Conservation (phyloP, 805 yeast species). For the Maudiozyma bulderi region DNA sequence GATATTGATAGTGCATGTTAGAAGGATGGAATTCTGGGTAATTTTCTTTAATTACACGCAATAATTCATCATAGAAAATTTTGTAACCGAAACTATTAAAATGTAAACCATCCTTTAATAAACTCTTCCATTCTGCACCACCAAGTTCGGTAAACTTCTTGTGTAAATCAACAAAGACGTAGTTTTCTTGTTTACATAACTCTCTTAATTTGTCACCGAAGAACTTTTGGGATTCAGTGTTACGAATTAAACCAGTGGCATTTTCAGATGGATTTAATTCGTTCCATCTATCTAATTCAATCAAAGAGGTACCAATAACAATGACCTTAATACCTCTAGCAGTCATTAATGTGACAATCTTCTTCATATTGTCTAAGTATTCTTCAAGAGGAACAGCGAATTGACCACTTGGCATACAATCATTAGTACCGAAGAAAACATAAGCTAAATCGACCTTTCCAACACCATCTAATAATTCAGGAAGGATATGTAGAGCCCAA, state of each 20-base stretch:
- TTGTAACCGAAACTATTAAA: slow-evolving; percentile 46
- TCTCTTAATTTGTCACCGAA: slow-evolving; percentile 44
- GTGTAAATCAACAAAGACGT: slow-evolving; percentile 54
- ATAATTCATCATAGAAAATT: slow-evolving; percentile 37
- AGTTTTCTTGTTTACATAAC: slow-evolving; percentile 35
- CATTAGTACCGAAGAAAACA: slow-evolving; percentile 78
- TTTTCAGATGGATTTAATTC: slow-evolving; percentile 27
- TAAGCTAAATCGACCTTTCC: slow-evolving; percentile 37
- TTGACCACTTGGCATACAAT: slow-evolving; percentile 38
- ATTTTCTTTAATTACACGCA: slow-evolving; percentile 28
- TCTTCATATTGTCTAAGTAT: slow-evolving; percentile 39
- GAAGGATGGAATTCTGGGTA: slow-evolving; percentile 45
- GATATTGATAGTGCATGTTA: slow-evolving; percentile 29
- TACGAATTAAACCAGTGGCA: slow-evolving; percentile 35
- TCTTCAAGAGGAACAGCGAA: slow-evolving; percentile 44
- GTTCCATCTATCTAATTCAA: slow-evolving; percentile 38
- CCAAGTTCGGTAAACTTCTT: slow-evolving; percentile 33
- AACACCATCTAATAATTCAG: slow-evolving; percentile 43
- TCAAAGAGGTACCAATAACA: slow-evolving; percentile 54
- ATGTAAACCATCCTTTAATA: slow-evolving; percentile 51
- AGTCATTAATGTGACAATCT: slow-evolving; percentile 34
- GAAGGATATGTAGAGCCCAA: slow-evolving; percentile 43
- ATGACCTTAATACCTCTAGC: slow-evolving; percentile 41
- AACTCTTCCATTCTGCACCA: slow-evolving; percentile 30
- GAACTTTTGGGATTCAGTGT: slow-evolving; percentile 33